These are phyloP conservation scores for Thermothelomyces thermophilus DNA, from an alignment of 2,329 filamentous ascomycete species.

Conservation along the genomic window DNA sequence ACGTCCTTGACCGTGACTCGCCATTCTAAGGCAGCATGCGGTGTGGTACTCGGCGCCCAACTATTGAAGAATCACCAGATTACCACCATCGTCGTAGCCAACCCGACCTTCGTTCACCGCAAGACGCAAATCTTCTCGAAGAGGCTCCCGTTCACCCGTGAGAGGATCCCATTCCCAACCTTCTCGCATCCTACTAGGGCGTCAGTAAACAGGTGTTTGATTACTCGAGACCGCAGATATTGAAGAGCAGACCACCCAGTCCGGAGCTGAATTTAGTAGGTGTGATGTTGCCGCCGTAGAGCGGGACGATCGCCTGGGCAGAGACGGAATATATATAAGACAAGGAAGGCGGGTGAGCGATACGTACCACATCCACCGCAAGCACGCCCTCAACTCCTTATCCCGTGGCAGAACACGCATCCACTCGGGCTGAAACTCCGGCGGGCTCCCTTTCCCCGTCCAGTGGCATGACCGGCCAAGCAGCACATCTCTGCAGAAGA, in stretches of 20 bases:
- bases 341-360: background rate
- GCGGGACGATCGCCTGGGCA: background rate
- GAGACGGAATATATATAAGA: background rate
- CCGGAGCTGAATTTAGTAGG: no score
- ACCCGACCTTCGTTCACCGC: slow-evolving; percentile 54
- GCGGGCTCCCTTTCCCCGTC: slow-evolving; percentile 49
- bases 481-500: slow-evolving; percentile 79
- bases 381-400: slow-evolving; percentile 81
- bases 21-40: background rate
- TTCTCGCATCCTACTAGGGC: slow-evolving; percentile 55
- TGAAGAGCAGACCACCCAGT: no score
- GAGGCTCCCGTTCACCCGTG: slow-evolving; percentile 56
- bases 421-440: slow-evolving; percentile 77
- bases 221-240: no score
- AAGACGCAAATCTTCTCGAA: slow-evolving; percentile 46
- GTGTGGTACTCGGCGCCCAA: background rate
- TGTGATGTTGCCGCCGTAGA: no score
- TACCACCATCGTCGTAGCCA: slow-evolving; percentile 46
- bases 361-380: slow-evolving; percentile 72
- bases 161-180: slow-evolving; percentile 73
- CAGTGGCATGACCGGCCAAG: slow-evolving; percentile 60
- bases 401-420: slow-evolving; percentile 76
- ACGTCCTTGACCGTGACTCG: no score
- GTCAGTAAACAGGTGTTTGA: slow-evolving; percentile 1
- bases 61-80: slow-evolving; percentile 36